Conservation (phyloP, 352 stramenopile species). For the Elongisporangium prolatum region DNA sequence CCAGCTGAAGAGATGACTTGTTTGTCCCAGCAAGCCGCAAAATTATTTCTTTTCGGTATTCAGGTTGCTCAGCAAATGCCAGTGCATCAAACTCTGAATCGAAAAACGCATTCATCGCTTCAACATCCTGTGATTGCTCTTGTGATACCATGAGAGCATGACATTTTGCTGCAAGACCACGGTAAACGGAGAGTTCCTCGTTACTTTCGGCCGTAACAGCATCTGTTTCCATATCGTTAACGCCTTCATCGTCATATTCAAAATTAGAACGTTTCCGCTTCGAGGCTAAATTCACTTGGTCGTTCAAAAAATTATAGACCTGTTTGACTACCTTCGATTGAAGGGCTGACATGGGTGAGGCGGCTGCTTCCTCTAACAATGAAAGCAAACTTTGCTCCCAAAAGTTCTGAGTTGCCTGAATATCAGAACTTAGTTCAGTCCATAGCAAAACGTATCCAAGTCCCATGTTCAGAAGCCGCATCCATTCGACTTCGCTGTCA, state of each 20-base stretch:
- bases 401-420: neutral
- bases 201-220: neutral
- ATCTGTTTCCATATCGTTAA: neutral
- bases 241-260: constrained; percentile 1
- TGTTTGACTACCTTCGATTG: neutral
- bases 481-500: neutral
- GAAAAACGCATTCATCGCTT: constrained; percentile 60
- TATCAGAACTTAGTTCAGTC: neutral
- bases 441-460: neutral
- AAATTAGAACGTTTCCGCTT: neutral
- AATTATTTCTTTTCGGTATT: constrained; percentile 47
- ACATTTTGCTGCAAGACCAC: constrained; percentile 38
- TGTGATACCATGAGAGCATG: constrained; percentile 42
- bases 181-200: constrained; percentile 8
- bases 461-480: neutral
- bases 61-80: constrained; percentile 38
- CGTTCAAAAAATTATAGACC: neutral
- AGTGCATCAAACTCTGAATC: constrained; percentile 53
- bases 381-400: neutral
- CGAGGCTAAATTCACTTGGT: constrained; percentile 1
- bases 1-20: constrained; percentile 38
- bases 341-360: neutral
- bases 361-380: neutral
- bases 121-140: constrained; percentile 53
- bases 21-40: constrained; percentile 35